Percentiles rank a stretch among this genome's conserved stretches.
Conservation (phyloP, 2,329 filamentous ascomycete genomes). For the Aureobasidium sp. region DNA sequence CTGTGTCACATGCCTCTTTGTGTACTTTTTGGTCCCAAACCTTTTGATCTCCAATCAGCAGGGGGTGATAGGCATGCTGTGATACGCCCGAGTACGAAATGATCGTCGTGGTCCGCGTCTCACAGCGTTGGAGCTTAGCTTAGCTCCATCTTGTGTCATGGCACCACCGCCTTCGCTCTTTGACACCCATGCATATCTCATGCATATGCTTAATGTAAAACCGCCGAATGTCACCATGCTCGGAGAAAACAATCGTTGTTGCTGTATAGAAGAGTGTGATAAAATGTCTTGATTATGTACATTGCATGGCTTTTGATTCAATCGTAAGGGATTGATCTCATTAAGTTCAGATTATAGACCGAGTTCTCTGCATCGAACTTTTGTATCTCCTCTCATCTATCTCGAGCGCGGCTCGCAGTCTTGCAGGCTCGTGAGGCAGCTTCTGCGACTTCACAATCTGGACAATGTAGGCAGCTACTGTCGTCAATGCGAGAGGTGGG, state of each 20-base stretch:
- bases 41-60: conserved; percentile 1
- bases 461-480: conserved; percentile 54
- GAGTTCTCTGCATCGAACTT: not conserved
- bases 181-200: not conserved
- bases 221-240: not conserved
- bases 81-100: not conserved
- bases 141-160: not conserved
- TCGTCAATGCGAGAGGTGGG: conserved; percentile 51
- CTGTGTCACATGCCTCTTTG: conserved; percentile 9
- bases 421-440: not conserved
- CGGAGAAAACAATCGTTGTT: not conserved
- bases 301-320: not conserved
- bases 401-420: not conserved
- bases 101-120: not conserved
- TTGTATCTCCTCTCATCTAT: not conserved
- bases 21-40: conserved; percentile 8
- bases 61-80: not conserved
- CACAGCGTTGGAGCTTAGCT: conserved; percentile 13
- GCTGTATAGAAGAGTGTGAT: not conserved
- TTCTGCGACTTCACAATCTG: conserved; percentile 46
- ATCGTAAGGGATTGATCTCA: not conserved
- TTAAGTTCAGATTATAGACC: not conserved
- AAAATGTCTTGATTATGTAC: conserved; percentile 1
- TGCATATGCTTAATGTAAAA: not conserved
- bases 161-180: not conserved